Evolutionary conservation across 139 green algal genomes (phyloP).

Genomic region (Chlorella ohadii): DNA sequence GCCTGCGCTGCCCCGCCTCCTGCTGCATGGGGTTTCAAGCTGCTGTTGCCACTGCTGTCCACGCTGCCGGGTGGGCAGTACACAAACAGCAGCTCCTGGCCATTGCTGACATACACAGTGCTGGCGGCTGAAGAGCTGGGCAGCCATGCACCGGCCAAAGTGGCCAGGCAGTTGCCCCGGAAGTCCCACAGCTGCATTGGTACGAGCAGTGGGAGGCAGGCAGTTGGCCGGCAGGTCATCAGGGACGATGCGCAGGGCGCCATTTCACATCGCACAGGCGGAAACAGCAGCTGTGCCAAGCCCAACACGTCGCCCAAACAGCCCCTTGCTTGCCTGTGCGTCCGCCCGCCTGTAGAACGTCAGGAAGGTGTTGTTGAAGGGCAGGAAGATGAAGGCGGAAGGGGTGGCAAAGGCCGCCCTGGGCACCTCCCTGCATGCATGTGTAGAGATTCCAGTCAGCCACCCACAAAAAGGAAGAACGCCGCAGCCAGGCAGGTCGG

Average conservation of each 20-base stretch:
- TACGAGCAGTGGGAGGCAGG: too few species aligned
- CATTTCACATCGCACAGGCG: too few species aligned
- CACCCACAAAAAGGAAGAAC: too few species aligned
- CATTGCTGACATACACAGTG: not conserved
- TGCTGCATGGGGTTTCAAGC: not conserved
- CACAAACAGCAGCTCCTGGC: constrained; percentile 1
- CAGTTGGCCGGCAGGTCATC: too few species aligned
- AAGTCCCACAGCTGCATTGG: constrained; percentile 15
- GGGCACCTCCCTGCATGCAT: not conserved
- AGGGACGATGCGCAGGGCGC: too few species aligned
- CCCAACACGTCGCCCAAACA: too few species aligned
- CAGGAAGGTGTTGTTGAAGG: constrained; percentile 23
- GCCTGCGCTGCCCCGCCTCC: not conserved
- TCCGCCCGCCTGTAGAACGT: not conserved
- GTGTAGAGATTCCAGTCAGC: not conserved
- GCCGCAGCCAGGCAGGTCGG: too few species aligned
- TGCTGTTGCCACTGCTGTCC: not conserved
- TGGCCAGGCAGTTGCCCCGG: not conserved
- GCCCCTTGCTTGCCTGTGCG: not conserved
- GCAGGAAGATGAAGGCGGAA: constrained; percentile 11
- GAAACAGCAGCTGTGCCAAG: too few species aligned
- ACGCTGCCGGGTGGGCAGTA: not conserved
- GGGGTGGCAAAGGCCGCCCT: not conserved
- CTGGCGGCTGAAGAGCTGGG: not conserved
- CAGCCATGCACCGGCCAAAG: not conserved